Base-by-base conservation (phyloP, 2,329 filamentous ascomycete genomes). In the Cladosporium sp. region DNA sequence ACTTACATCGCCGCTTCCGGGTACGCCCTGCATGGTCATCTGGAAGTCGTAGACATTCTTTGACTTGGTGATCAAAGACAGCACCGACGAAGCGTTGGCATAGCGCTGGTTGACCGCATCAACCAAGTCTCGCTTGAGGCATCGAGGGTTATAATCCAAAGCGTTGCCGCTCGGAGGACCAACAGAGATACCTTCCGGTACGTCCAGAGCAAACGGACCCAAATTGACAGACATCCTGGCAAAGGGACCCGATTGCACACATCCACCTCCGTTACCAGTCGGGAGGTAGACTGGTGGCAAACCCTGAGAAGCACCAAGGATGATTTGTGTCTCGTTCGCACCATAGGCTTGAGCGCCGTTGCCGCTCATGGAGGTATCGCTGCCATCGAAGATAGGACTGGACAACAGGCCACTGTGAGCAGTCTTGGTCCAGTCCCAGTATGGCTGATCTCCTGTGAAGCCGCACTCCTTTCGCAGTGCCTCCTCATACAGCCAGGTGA, bases 351-450 rank as follows among this genome's bases (percentile, higher is more conserved):
- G 69, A 69, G 57, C 69, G 28, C 76, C 75, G 51, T 77, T 74
- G 36, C 72, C 71, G 59, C 71, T 69, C 55, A 77, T 70, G 10
- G 80, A 78, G 26, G 80, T 82, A 12, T 80, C 80, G 65, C 80
- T 83, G 57, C 86, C 86, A 69, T 88, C 85, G 64, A 88, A 86
- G 63, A 87, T 71, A 5, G 85, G 83, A 0, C 84, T 85, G 57
- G 80, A 79, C 51, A 68, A 34, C 2, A 73, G 66, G 51, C 86
- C 80, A 24, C 59, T 44, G 2, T 76, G 67, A 2, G 80, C 77
- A 74, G 80, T 82, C 63, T 79, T 78, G 3, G 80, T 79, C 82
- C 84, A 87, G 73, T 86, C 83, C 74, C 74, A 74, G 67, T 73
- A 86, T 73, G 80, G 80, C 54, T 79, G 77, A 49, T 75, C 75